A percentile compares a stretch with the other conserved stretches of the same genome.
Conservation (phyloP, 441 rosid genomes). For the Viola pubescens region DNA sequence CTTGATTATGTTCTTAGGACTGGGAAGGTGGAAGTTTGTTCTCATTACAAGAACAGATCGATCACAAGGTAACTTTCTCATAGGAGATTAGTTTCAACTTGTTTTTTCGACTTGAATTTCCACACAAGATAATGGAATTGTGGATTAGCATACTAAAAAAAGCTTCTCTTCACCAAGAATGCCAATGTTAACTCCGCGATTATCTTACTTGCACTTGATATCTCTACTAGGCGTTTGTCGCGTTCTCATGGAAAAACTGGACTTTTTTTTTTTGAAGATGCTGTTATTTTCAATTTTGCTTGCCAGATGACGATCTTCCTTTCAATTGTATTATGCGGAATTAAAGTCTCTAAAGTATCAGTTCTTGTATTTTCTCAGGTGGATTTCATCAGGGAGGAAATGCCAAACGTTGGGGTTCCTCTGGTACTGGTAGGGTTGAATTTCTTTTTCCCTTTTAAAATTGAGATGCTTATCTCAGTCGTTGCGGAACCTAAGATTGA, state of each 20-base stretch:
- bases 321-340: neutral
- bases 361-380: constrained; percentile 37
- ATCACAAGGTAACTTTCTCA: constrained; percentile 57
- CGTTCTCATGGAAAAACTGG: too few species aligned
- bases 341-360: constrained; percentile 9
- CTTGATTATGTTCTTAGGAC: constrained; percentile 25
- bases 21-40: constrained; percentile 44
- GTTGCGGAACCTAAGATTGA: too few species aligned
- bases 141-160: too few species aligned
- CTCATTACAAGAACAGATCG: constrained; percentile 71
- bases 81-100: neutral
- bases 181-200: too few species aligned
- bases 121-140: too few species aligned
- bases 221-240: too few species aligned
- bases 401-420: constrained; percentile 46
- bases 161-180: too few species aligned
- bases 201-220: too few species aligned
- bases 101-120: too few species aligned
- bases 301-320: neutral
- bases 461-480: too few species aligned
- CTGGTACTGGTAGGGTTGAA: constrained; percentile 41
- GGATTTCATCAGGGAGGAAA: constrained; percentile 52
- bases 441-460: too few species aligned
- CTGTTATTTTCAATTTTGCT: neutral
- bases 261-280: too few species aligned